Conservation (phyloP, 176 grass and related monocot species). For the Microstegium vimineum region DNA sequence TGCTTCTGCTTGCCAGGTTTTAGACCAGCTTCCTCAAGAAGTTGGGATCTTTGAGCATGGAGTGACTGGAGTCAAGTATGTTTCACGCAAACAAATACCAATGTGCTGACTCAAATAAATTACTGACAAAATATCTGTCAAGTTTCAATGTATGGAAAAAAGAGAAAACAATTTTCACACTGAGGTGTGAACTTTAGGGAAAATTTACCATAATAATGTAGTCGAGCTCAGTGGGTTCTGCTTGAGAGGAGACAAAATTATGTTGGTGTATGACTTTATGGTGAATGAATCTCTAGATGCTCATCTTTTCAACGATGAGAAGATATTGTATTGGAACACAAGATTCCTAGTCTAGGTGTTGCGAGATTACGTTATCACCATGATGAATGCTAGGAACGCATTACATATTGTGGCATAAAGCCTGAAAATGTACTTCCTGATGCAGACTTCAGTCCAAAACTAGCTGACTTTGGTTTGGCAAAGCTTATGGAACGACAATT, state of each 20-base stretch:
- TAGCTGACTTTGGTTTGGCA: constrained; percentile 47
- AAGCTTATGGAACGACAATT: constrained; percentile 42
- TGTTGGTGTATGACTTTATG: constrained; percentile 45
- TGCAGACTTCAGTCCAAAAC: not conserved
- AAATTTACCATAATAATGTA: constrained; percentile 35
- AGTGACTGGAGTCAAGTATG: constrained; percentile 28
- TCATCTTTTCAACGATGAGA: constrained; percentile 11
- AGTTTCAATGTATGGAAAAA: constrained; percentile 38
- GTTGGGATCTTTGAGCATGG: constrained; percentile 16
- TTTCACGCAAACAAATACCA: not conserved
- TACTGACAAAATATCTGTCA: constrained; percentile 19
- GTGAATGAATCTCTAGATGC: constrained; percentile 26
- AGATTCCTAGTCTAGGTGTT: constrained; percentile 27
- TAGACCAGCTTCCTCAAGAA: not conserved
- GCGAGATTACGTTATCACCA: constrained; percentile 39
- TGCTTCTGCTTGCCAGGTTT: constrained; percentile 37
- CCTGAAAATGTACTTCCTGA: constrained; percentile 46
- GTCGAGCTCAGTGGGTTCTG: constrained; percentile 31
- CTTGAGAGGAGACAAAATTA: not conserved
- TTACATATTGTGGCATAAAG: constrained; percentile 48
- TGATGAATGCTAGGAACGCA: constrained; percentile 29
- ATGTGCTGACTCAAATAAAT: not conserved
- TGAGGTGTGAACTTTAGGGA: constrained; percentile 32
- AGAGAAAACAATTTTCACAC: constrained; percentile 42
- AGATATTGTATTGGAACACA: constrained; percentile 20